phyloP scores from a whole-genome alignment of 2,329 filamentous ascomycete species.

The Fusarium devonianum region DNA sequence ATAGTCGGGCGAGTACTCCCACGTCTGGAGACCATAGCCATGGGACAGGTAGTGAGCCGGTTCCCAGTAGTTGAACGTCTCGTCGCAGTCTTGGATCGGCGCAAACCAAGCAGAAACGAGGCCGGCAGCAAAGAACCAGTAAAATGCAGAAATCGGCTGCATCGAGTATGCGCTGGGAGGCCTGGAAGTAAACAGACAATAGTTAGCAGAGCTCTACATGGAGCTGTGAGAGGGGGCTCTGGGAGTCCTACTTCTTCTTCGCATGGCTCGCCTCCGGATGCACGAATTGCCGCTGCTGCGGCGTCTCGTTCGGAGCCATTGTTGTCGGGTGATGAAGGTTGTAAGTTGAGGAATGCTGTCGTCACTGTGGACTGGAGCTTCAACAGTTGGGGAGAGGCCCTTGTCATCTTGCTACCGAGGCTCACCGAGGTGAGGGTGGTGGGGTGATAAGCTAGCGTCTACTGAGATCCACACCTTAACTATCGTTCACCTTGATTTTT shows the following conservation, averaged over 20 bases:
- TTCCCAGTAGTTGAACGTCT: conserved; percentile 99
- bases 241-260: conserved; percentile 55
- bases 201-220: conserved; percentile 16
- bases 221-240: neutral
- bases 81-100: conserved; percentile 97
- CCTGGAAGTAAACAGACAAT: conserved; percentile 17
- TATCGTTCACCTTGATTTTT: conserved; percentile 47
- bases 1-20: conserved; percentile 97
- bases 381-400: conserved; percentile 39
- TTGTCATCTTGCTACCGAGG: conserved; percentile 13
- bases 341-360: conserved; percentile 32
- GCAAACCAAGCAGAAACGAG: conserved; percentile 79
- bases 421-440: conserved; percentile 33
- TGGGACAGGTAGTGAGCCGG: conserved; percentile 93
- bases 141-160: conserved; percentile 79
- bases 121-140: conserved; percentile 77
- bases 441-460: conserved; percentile 29
- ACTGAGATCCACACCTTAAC: conserved; percentile 29
- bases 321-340: conserved; percentile 35
- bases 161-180: conserved; percentile 66
- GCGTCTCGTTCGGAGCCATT: conserved; percentile 51
- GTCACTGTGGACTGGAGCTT: conserved; percentile 40
- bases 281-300: conserved; percentile 49
- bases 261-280: conserved; percentile 60
- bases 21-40: conserved; percentile 93